These are phyloP conservation scores for Apiotrichum siamense DNA, from an alignment of 1,284 basidiomycete species.

Conservation along the genomic window DNA sequence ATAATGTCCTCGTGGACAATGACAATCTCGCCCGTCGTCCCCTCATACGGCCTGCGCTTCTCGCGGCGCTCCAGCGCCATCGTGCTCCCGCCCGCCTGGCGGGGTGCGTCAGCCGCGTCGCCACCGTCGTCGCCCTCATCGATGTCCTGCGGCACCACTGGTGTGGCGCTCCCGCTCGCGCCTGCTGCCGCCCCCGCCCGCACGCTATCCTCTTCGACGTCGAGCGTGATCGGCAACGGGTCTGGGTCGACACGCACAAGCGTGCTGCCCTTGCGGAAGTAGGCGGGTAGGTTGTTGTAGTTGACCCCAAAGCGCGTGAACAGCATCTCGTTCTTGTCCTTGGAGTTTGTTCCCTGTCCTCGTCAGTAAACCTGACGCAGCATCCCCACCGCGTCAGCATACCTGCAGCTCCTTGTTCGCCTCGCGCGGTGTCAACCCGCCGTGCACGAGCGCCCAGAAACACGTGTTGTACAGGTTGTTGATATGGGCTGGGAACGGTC, in stretches of 20 bases:
- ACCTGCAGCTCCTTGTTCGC: slow-evolving; percentile 75
- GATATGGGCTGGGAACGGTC: slow-evolving; percentile 87
- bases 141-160: neutral
- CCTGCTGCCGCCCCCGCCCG: neutral
- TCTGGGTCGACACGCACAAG: slow-evolving; percentile 55
- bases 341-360: slow-evolving; percentile 73
- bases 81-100: neutral
- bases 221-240: slow-evolving; percentile 3
- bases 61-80: slow-evolving; percentile 39
- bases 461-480: slow-evolving; percentile 96
- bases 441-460: slow-evolving; percentile 90
- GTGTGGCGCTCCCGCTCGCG: neutral
- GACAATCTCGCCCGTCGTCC: slow-evolving; percentile 51
- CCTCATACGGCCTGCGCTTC: slow-evolving; percentile 42
- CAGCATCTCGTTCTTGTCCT: slow-evolving; percentile 86
- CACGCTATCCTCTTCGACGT: neutral
- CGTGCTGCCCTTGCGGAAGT: slow-evolving; percentile 81
- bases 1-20: slow-evolving; percentile 76
- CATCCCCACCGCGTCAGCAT: slow-evolving; percentile 20
- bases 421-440: slow-evolving; percentile 66
- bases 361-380: slow-evolving; percentile 42
- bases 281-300: slow-evolving; percentile 69
- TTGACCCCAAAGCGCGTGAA: slow-evolving; percentile 77
- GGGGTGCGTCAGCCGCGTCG: neutral
- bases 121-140: neutral